phyloP scores from a whole-genome alignment of 164 flowering plant genomes.

The Akebia trifoliata region DNA sequence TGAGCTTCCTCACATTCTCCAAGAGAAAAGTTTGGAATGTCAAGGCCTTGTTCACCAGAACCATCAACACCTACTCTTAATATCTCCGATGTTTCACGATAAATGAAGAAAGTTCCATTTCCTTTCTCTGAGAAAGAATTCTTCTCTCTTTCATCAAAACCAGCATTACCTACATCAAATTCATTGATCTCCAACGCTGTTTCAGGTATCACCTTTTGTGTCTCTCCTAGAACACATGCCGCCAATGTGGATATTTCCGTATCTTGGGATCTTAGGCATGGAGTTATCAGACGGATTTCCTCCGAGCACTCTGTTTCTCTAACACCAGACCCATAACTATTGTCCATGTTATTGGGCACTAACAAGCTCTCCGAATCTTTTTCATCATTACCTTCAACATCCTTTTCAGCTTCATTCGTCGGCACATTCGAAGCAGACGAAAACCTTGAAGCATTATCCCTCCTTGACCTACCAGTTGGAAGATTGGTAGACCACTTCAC shows the following conservation, averaged over 20 bases:
- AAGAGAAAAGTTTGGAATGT: constrained; percentile 17
- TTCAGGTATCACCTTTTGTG: constrained; percentile 8
- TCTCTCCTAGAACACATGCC: constrained; percentile 16
- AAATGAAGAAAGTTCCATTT: constrained; percentile 15
- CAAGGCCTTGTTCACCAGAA: constrained; percentile 18
- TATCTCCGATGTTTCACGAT: constrained; percentile 27
- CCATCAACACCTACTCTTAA: constrained; percentile 15
- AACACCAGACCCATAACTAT: constrained; percentile 6
- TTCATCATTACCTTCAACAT: constrained; percentile 14
- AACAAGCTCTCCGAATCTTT: constrained; percentile 7
- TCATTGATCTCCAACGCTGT: constrained; percentile 9
- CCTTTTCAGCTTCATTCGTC: constrained; percentile 15
- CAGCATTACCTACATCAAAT: constrained; percentile 13
- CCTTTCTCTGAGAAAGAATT: constrained; percentile 16
- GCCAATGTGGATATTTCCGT: constrained; percentile 14
- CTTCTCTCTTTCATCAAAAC: constrained; percentile 9
- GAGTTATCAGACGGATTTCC: constrained; percentile 3
- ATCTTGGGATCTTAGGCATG: constrained; percentile 9
- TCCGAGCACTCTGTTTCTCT: constrained; percentile 10
- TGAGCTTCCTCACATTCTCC: constrained; percentile 11
- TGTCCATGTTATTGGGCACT: constrained; percentile 9
- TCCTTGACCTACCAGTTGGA: constrained; percentile 22
- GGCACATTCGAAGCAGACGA: constrained; percentile 8
- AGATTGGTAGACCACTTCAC: constrained; percentile 85
- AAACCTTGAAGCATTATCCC: constrained; percentile 18